Evolutionary conservation across 495 filamentous ascomycete species (phyloP), one percentile per base, ranked within the genome.

Genomic region (Hypoxylon lenormandii): DNA sequence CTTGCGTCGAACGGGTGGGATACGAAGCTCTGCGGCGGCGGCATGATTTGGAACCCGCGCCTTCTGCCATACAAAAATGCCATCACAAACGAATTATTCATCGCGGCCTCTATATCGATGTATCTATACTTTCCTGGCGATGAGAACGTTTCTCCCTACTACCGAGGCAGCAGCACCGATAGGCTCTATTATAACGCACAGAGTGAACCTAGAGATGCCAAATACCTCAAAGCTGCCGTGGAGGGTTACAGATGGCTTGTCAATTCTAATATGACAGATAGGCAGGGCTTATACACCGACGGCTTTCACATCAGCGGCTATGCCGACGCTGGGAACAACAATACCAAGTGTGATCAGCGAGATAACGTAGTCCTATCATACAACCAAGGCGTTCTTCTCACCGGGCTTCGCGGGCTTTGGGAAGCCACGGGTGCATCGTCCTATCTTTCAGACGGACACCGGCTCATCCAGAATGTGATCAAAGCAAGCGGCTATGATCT

Each of bases 281-380:
- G 69, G 0, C 77, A 85, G n/a, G 93, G 94, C 0, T 80, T 98
- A 1, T 96, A 91, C 76, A 88, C 86, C 1, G 95, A 98, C 72
- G 95, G 95, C 16, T 98, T 92, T 77, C 95, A 98, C 75, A 90
- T 98, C 79, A 84, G 81, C 19, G 89, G 88, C 13, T 91, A 87
- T 79, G 72, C 76, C 33, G 77, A 79, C 53, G 57, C 76, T 1
- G 72, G 79, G 1, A 74, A 82, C 42, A 80, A 80, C 63, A 85
- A 87, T 64, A 84, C 83, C 2, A 82, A 86, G 46, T 98, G 92
- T 75, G 92, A 97, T 72, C 75, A 83, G 13, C 85, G 93, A 12
- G 90, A 96, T 76, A 87, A 93, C 52, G 93, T 94, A 88, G 88
- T 97, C 5, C 96, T 95, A 77, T 94, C 94, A 0, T 98, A 98